Evolutionary conservation across 2,329 filamentous ascomycete species (phyloP).

Genomic region (Thermomyces lanuginosus): DNA sequence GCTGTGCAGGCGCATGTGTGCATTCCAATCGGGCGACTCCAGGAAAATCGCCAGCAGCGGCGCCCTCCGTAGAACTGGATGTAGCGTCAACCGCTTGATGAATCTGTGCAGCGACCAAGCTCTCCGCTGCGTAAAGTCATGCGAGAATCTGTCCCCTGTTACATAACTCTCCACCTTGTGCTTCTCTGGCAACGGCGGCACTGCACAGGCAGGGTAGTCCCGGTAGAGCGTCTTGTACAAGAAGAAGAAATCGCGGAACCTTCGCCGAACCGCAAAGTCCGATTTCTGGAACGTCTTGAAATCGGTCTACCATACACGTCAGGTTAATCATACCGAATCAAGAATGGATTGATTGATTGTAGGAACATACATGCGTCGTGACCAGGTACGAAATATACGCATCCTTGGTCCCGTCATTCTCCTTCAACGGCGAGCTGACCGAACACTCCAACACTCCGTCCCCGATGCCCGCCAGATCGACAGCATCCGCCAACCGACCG

Average conservation of each 20-base stretch:
- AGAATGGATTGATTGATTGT: conserved; percentile 6
- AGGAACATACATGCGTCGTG: conserved; percentile 56
- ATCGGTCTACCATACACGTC: conserved; percentile 48
- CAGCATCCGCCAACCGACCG: conserved; percentile 34
- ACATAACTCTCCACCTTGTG: conserved; percentile 94
- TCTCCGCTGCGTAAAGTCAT: conserved; percentile 77
- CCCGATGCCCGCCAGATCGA: conserved; percentile 48
- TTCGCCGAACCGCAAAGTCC: conserved; percentile 63
- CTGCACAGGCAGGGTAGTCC: conserved; percentile 81
- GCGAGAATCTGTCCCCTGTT: conserved; percentile 81
- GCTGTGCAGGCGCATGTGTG: conserved; percentile 70
- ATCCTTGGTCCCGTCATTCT: conserved; percentile 92
- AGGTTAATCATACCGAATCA: conserved; percentile 8
- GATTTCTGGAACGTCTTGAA: conserved; percentile 83
- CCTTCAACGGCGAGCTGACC: conserved; percentile 73
- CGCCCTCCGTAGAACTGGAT: conserved; percentile 73
- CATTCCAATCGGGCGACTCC: conserved; percentile 90
- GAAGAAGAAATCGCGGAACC: conserved; percentile 96
- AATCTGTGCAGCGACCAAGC: conserved; percentile 87
- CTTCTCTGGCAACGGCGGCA: conserved; percentile 91
- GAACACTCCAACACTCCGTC: conserved; percentile 67
- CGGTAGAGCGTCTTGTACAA: conserved; percentile 77
- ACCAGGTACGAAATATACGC: conserved; percentile 92
- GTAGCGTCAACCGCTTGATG: conserved; percentile 66
- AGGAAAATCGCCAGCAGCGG: conserved; percentile 76